Conservation (phyloP, 768 basidiomycete genomes). For the Paxillus involutus region DNA sequence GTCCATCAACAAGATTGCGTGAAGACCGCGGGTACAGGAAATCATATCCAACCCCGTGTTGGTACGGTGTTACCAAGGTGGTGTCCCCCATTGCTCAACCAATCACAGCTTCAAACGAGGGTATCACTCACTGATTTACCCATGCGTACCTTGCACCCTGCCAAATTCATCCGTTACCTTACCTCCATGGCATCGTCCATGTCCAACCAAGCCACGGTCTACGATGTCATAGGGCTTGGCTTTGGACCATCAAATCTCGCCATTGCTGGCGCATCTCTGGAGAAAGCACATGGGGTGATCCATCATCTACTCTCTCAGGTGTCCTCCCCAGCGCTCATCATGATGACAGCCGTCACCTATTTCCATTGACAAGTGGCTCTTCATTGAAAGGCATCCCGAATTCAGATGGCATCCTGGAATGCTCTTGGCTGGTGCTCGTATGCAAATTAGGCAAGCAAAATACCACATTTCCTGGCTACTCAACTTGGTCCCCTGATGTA, state of each 20-base stretch:
- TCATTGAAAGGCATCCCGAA: conserved; percentile 46
- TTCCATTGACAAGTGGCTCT: conserved; percentile 35
- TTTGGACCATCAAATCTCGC: conserved; percentile 57
- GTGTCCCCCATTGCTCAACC: too few relatives aligned
- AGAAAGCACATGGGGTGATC: conserved; percentile 33
- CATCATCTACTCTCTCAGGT: background rate
- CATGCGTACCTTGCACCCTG: background rate
- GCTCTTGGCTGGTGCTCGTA: conserved; percentile 49
- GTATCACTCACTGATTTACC: conserved; percentile 3
- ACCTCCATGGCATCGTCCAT: background rate
- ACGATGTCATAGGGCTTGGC: conserved; percentile 50
- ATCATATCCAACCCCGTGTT: too few relatives aligned
- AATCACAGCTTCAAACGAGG: too few relatives aligned
- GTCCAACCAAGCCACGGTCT: conserved; percentile 11
- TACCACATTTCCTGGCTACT: background rate
- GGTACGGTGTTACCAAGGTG: too few relatives aligned
- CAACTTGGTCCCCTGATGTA: conserved; percentile 4
- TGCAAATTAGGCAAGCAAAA: conserved; percentile 49
- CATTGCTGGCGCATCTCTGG: conserved; percentile 48
- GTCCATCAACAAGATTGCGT: too few relatives aligned
- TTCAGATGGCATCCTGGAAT: conserved; percentile 60
- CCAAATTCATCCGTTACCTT: background rate
- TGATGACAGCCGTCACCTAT: conserved; percentile 8
- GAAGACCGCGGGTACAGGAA: too few relatives aligned
- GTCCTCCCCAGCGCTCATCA: background rate